Conservation (phyloP, 1,284 basidiomycete genomes). For the Phenoliferia sp. region DNA sequence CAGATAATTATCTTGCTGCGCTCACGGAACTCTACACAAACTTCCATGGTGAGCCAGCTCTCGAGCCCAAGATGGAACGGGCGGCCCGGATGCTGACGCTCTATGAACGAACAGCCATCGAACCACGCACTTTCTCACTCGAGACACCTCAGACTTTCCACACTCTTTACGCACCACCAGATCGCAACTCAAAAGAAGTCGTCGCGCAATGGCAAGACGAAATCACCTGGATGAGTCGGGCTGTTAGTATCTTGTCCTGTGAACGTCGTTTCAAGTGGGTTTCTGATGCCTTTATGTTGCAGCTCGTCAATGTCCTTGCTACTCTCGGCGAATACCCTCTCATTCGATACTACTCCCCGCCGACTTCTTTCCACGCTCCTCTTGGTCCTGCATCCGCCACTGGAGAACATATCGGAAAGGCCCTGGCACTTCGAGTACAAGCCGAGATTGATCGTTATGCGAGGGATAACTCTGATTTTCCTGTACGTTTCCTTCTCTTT, state of each 20-base stretch:
- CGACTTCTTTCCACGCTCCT: slow-evolving; percentile 63
- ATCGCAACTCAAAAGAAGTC: slow-evolving; percentile 50
- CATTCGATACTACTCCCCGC: slow-evolving; percentile 87
- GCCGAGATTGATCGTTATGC: slow-evolving; percentile 76
- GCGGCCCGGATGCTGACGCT: background rate
- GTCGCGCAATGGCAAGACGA: slow-evolving; percentile 74
- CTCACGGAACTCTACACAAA: slow-evolving; percentile 83
- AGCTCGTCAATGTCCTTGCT: slow-evolving; percentile 88
- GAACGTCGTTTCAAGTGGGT: background rate
- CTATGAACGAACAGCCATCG: slow-evolving; percentile 56
- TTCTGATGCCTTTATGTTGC: slow-evolving; percentile 17
- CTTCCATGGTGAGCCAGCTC: slow-evolving; percentile 62
- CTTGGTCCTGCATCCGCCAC: slow-evolving; percentile 69
- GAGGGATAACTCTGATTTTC: slow-evolving; percentile 76
- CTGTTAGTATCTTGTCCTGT: slow-evolving; percentile 37
- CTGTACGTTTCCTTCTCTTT: slow-evolving; percentile 51
- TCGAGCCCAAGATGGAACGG: too few relatives aligned
- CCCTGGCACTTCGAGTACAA: slow-evolving; percentile 78
- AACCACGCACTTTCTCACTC: slow-evolving; percentile 75
- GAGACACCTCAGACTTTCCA: slow-evolving; percentile 74
- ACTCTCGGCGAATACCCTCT: slow-evolving; percentile 89
- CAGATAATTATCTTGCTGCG: slow-evolving; percentile 52
- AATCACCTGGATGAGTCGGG: slow-evolving; percentile 56
- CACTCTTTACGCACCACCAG: slow-evolving; percentile 75
- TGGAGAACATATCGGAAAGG: slow-evolving; percentile 60